These are phyloP conservation scores for Zymoseptoria pseudotritici DNA, from an alignment of 2,329 filamentous ascomycete species.

Conservation along the genomic window DNA sequence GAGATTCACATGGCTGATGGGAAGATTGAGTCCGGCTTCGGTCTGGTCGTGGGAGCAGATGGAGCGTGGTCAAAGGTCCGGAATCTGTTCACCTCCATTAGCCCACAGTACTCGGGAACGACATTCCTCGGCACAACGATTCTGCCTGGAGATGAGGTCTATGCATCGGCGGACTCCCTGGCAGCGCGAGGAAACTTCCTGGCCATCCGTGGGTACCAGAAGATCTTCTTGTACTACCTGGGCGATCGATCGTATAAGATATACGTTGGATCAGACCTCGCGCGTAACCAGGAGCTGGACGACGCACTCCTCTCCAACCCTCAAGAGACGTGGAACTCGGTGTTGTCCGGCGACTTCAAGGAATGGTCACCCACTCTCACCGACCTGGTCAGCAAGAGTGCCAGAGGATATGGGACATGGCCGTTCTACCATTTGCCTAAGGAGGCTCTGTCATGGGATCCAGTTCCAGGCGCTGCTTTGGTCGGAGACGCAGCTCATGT, in stretches of 20 bases:
- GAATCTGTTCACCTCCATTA: conserved; percentile 28
- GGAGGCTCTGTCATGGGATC: conserved; percentile 40
- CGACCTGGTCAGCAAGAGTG: conserved; percentile 36
- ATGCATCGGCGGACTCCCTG: conserved; percentile 20
- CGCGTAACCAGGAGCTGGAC: conserved; percentile 12
- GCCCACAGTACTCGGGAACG: conserved; percentile 31
- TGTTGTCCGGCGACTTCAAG: conserved; percentile 35
- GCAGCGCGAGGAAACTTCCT: conserved; percentile 26
- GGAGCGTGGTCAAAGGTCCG: conserved; percentile 40
- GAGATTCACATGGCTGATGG: conserved; percentile 28
- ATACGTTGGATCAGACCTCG: neutral
- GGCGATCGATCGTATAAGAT: conserved; percentile 19
- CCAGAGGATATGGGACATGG: conserved; percentile 33
- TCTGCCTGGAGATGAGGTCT: conserved; percentile 22
- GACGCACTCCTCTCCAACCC: conserved; percentile 10
- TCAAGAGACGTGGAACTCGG: conserved; percentile 28
- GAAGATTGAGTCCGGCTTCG: conserved; percentile 29
- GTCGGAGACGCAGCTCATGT: conserved; percentile 56
- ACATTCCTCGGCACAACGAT: conserved; percentile 27
- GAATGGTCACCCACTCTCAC: conserved; percentile 39
- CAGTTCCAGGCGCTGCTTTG: conserved; percentile 44
- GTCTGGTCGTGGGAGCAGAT: conserved; percentile 43
- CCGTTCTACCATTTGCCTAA: conserved; percentile 49
- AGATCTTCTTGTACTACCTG: conserved; percentile 15
- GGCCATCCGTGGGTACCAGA: conserved; percentile 14